phyloP scores from a whole-genome alignment of 129 eudicot genomes.

The Lactuca sativa region DNA sequence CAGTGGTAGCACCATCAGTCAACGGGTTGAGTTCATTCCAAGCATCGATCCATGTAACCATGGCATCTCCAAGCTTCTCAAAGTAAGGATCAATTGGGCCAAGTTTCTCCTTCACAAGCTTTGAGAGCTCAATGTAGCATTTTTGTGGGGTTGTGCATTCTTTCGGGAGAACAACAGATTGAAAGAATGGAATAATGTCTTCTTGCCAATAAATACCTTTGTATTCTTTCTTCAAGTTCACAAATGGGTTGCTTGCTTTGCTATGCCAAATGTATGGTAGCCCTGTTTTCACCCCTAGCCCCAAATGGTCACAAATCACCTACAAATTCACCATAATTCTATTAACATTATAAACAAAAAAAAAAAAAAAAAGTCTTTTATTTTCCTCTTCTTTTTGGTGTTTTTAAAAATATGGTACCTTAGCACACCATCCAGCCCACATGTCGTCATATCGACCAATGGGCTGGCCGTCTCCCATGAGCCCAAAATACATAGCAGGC shows the following conservation, averaged over 20 bases:
- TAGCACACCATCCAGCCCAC: conserved; percentile 88
- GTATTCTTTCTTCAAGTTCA: conserved; percentile 40
- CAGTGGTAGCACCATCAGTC: conserved; percentile 8
- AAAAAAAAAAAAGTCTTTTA: no score
- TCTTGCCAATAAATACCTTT: conserved; percentile 45
- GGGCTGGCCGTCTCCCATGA: conserved; percentile 85
- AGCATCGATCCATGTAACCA: conserved; percentile 74
- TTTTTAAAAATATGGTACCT: conserved; percentile 33
- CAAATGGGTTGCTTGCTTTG: conserved; percentile 46
- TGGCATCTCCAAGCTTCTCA: conserved; percentile 63
- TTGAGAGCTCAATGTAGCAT: conserved; percentile 72
- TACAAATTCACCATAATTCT: conserved; percentile 12
- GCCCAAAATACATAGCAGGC: conserved; percentile 83
- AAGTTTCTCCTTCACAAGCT: conserved; percentile 69
- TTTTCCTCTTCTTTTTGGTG: no score
- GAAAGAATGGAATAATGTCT: conserved; percentile 41
- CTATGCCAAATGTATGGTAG: conserved; percentile 44
- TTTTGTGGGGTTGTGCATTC: conserved; percentile 62
- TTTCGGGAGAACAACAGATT: conserved; percentile 29
- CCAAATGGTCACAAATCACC: conserved; percentile 46
- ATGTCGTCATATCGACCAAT: conserved; percentile 77
- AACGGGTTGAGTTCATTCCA: conserved; percentile 68
- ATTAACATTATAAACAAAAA: neutral
- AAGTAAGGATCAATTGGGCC: conserved; percentile 64
- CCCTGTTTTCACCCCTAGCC: conserved; percentile 44